Conservation (phyloP, 139 green algal species). For the Zygnema circumcarinatum region DNA sequence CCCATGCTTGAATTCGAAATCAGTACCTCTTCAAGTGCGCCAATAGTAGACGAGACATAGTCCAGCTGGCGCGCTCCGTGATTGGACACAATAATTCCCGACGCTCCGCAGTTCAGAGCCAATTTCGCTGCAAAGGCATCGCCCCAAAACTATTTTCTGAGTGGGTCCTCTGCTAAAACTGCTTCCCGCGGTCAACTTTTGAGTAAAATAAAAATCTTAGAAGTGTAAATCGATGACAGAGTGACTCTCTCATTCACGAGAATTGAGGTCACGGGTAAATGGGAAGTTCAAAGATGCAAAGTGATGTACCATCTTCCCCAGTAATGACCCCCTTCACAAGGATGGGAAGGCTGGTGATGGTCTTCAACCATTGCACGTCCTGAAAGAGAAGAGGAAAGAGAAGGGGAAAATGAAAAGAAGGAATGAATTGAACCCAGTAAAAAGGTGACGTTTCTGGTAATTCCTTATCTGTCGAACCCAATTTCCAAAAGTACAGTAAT, state of each 20-base stretch:
- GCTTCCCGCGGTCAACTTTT: too few species aligned
- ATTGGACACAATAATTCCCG: conserved; percentile 77
- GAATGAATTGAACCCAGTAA: background rate
- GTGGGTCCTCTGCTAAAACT: too few species aligned
- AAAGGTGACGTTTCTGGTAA: background rate
- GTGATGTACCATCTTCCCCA: conserved; percentile 62
- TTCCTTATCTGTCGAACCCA: too few species aligned
- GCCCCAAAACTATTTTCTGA: too few species aligned
- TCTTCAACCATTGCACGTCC: conserved; percentile 60
- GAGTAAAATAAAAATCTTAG: too few species aligned
- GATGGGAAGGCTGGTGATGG: conserved; percentile 62
- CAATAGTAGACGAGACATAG: conserved; percentile 75
- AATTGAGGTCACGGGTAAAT: too few species aligned
- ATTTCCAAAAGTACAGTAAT: background rate
- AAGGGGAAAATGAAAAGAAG: background rate
- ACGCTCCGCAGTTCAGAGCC: conserved; percentile 34
- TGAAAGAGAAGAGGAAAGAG: conserved; percentile 14
- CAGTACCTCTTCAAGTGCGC: conserved; percentile 74
- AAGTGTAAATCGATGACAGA: too few species aligned
- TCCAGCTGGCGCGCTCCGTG: conserved; percentile 92
- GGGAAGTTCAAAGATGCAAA: too few species aligned
- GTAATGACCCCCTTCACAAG: conserved; percentile 65
- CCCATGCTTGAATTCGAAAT: too few species aligned
- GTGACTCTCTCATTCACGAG: too few species aligned
- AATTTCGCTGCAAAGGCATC: conserved; percentile 43